phyloP scores from a whole-genome alignment of 768 basidiomycete genomes.

The Hysterangium stoloniferum region DNA sequence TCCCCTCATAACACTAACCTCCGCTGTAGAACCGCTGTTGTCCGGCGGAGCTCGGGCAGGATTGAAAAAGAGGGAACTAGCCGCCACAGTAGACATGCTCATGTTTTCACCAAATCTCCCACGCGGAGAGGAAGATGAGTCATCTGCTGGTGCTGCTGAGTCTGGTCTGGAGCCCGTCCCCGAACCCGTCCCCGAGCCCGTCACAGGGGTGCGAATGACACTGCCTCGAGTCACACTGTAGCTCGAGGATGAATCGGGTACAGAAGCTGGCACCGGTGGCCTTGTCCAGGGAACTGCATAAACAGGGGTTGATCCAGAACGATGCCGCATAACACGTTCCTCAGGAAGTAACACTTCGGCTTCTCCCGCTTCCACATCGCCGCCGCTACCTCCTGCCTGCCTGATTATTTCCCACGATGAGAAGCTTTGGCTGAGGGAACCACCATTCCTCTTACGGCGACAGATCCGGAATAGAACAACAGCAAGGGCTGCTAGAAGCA shows the following conservation, averaged over 20 bases:
- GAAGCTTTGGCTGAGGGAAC: not conserved
- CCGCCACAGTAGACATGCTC: slow-evolving; percentile 5
- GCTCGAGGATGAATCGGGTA: not conserved
- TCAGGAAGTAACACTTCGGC: not conserved
- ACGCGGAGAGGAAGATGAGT: not conserved
- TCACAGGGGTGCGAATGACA: not conserved
- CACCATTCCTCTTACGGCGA: not conserved
- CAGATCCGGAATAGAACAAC: not conserved
- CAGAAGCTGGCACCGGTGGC: not conserved
- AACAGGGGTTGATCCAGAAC: too few species aligned
- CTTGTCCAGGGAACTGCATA: not conserved
- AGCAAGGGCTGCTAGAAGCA: slow-evolving; percentile 43
- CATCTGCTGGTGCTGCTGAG: not conserved
- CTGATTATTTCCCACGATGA: not conserved
- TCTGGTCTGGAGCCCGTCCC: not conserved
- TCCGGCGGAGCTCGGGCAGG: not conserved
- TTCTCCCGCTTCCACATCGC: not conserved
- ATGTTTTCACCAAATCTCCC: not conserved
- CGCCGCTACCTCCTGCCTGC: not conserved
- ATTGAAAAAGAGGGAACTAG: slow-evolving; percentile 12
- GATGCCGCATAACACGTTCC: not conserved
- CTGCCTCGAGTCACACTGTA: not conserved
- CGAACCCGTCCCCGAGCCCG: not conserved
- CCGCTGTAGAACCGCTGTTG: not conserved
- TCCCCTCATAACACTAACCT: not conserved